Evolutionary conservation across 768 basidiomycete species (phyloP).

Genomic region (Termitomyces heimii): DNA sequence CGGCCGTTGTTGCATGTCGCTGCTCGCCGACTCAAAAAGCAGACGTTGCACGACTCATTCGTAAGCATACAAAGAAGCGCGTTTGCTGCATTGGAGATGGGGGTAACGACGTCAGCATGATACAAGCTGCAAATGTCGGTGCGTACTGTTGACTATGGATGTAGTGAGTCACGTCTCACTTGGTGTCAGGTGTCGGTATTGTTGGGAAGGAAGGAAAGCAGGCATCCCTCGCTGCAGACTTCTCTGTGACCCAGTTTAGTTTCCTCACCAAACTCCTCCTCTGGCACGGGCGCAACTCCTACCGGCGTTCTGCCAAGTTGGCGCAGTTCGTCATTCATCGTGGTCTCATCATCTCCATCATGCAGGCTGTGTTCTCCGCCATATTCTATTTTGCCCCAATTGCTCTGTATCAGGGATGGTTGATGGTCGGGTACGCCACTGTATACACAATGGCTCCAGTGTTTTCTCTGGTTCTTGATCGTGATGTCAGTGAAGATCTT

Average conservation of each 20-base stretch:
- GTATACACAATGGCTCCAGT: conserved; percentile 98
- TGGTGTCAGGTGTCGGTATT: conserved; percentile 77
- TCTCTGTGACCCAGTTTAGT: conserved; percentile 96
- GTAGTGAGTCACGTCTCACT: background rate
- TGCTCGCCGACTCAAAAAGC: conserved; percentile 99
- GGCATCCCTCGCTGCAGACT: conserved; percentile 97
- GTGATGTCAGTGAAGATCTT: conserved; percentile 92
- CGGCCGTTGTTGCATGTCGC: conserved; percentile 94
- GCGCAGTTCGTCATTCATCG: conserved; percentile 99
- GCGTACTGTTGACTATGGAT: conserved; percentile 25
- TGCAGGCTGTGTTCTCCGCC: conserved; percentile 94
- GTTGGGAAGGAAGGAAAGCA: conserved; percentile 99
- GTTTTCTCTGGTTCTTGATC: conserved; percentile 93
- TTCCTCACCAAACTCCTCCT: conserved; percentile 91
- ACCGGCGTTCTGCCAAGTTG: conserved; percentile 95
- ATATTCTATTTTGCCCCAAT: conserved; percentile 96
- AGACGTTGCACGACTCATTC: conserved; percentile 91
- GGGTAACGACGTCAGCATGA: conserved; percentile 99
- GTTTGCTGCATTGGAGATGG: conserved; percentile 99
- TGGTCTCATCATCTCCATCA: conserved; percentile 93
- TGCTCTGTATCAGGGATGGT: conserved; percentile 95
- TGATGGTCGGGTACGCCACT: conserved; percentile 95
- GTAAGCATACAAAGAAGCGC: conserved; percentile 84
- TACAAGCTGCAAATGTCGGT: conserved; percentile 98
- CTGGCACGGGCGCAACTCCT: conserved; percentile 99